Conservation (phyloP, 2,329 filamentous ascomycete genomes). For the Ceratocystis colombiana region DNA sequence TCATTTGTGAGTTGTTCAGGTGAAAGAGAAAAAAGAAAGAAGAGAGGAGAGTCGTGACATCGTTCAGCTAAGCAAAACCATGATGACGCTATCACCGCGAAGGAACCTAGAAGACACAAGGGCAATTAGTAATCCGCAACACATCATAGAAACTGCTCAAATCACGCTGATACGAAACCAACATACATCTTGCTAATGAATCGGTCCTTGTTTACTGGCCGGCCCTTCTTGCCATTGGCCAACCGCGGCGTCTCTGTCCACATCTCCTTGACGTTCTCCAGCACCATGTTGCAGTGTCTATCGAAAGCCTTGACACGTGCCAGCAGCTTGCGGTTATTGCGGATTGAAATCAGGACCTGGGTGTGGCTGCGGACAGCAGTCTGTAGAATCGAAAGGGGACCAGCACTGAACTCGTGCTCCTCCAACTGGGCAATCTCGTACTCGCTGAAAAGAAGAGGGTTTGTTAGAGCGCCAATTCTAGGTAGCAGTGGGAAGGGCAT, state of each 20-base stretch:
- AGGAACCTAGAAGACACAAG: constrained; percentile 54
- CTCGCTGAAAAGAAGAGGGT: constrained; percentile 48
- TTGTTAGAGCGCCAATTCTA: constrained; percentile 16
- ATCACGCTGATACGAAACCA: not conserved
- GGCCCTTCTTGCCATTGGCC: constrained; percentile 76
- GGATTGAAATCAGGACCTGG: constrained; percentile 92
- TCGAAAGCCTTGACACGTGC: constrained; percentile 98
- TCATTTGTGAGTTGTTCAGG: constrained; percentile 22
- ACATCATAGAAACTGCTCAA: not conserved
- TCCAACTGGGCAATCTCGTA: constrained; percentile 72
- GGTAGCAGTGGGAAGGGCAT: not conserved
- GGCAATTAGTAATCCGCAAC: constrained; percentile 7
- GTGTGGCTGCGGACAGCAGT: constrained; percentile 90
- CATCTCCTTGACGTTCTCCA: constrained; percentile 94
- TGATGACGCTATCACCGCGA: constrained; percentile 76
- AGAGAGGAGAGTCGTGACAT: constrained; percentile 15
- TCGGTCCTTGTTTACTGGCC: constrained; percentile 90
- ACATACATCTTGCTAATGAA: constrained; percentile 95
- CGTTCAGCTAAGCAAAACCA: constrained; percentile 65
- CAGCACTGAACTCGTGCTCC: constrained; percentile 47
- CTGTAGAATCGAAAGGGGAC: constrained; percentile 76
- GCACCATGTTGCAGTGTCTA: constrained; percentile 97
- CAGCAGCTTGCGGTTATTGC: constrained; percentile 96
- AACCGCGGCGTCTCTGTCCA: constrained; percentile 89
- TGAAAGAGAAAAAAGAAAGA: constrained; percentile 9